These are phyloP conservation scores for Hydnomerulius pinastri DNA, from an alignment of 768 basidiomycete genomes.

Conservation along the genomic window DNA sequence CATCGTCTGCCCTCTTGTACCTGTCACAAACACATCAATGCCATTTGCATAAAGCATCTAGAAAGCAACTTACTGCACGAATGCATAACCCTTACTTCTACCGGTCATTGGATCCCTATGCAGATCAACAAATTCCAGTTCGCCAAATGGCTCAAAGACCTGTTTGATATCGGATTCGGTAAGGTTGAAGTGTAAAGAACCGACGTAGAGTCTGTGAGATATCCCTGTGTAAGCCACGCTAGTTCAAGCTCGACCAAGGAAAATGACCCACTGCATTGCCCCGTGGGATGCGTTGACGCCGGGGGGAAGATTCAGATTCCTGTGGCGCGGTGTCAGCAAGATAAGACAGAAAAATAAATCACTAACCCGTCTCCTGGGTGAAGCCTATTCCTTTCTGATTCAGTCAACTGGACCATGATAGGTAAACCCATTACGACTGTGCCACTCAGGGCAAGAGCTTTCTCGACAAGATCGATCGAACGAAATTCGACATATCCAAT, in stretches of 20 bases:
- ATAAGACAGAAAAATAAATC: constrained; percentile 2
- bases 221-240: constrained; percentile 10
- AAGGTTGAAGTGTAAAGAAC: constrained; percentile 94
- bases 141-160: constrained; percentile 99
- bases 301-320: constrained; percentile 80
- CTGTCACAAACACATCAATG: constrained; percentile 38
- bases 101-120: constrained; percentile 95
- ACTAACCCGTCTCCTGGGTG: constrained; percentile 87
- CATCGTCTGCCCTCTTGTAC: constrained; percentile 90
- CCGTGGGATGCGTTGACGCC: constrained; percentile 81
- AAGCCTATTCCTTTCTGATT: constrained; percentile 90
- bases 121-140: constrained; percentile 97
- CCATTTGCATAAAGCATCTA: background rate
- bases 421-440: constrained; percentile 98
- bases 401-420: constrained; percentile 94
- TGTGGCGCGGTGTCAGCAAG: constrained; percentile 28
- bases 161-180: constrained; percentile 97
- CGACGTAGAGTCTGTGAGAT: constrained; percentile 82
- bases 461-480: constrained; percentile 86
- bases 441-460: constrained; percentile 86
- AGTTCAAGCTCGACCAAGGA: constrained; percentile 16
- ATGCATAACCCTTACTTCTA: constrained; percentile 96
- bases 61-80: constrained; percentile 76
- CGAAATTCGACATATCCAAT: constrained; percentile 99
- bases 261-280: constrained; percentile 75